Base-by-base conservation (phyloP, 2,329 filamentous ascomycete genomes). In the Leptosphaerulina australis region DNA sequence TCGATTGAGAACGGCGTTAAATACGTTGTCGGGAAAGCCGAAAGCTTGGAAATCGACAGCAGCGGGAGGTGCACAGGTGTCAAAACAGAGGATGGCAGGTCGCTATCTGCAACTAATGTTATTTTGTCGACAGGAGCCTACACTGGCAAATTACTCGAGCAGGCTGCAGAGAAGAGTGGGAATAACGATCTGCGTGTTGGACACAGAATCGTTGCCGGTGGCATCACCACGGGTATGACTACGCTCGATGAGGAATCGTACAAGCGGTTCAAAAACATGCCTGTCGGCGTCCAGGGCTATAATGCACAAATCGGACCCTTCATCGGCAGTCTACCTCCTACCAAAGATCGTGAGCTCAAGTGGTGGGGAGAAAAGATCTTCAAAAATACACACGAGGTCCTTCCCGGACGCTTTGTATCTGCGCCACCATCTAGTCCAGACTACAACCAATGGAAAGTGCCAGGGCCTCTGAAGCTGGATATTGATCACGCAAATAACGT, bases 371-470 rank as follows among this genome's bases (percentile, higher is more conserved):
- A 69, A 48, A 68, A 67, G 58, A 70, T 69, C 50, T 70, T 69
- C 57, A 69, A 67, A 31, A 69, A 70, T 43, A 69, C 66, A 28
- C 63, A 66, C 14, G 59, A 67, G 43, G 59, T 68, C 5, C 58
- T 67, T 1, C 79, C 83, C 1, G 82, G 83, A 0, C 78, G 77
- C 4, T 69, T 72, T 37, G 69, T 87, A 38, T 87, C 84, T 3
- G 77, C 77, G 14, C 84, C 84, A 0, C 85, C 85, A 0, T 63
- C 76, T 0, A 72, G 74, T 24, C 68, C 69, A 10, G 84, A 87
- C 57, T 87, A 87, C 59, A 78, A 75, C 5, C 84, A 88, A 61
- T 88, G 85, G 84, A 76, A 83, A 20, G 81, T 87, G 60, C 66
- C 84, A 0, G 71, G 70, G 1, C 69, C 71, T 15, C 74, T 87